phyloP scores from a whole-genome alignment of 345 rosid genomes.

The Combretum micranthum region DNA sequence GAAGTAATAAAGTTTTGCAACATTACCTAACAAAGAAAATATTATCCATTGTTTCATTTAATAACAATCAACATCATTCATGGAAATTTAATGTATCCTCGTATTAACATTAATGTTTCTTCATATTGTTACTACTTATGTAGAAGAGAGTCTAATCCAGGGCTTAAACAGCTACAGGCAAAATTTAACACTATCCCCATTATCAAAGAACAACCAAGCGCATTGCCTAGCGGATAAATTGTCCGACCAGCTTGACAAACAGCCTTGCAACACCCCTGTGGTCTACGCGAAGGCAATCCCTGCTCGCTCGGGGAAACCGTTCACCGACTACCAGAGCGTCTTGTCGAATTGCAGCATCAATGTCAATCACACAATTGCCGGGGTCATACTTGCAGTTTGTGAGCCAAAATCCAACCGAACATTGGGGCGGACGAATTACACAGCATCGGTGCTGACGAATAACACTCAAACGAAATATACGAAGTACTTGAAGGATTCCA shows the following conservation, averaged over 20 bases:
- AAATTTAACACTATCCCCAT: slow-evolving; percentile 29
- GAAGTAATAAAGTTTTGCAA: too few species aligned
- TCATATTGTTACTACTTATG: too few species aligned
- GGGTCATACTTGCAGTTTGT: slow-evolving; percentile 55
- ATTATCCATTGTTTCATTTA: too few species aligned
- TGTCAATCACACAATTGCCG: slow-evolving; percentile 42
- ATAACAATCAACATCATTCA: too few species aligned
- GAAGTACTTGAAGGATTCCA: slow-evolving; percentile 48
- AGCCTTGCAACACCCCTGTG: slow-evolving; percentile 37
- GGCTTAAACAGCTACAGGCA: slow-evolving; percentile 66
- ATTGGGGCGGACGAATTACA: too few species aligned
- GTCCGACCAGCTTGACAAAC: slow-evolving; percentile 41
- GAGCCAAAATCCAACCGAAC: slow-evolving; percentile 51
- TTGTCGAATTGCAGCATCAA: slow-evolving; percentile 53
- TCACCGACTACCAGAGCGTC: slow-evolving; percentile 30
- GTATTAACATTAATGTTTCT: background rate
- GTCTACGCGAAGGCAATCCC: slow-evolving; percentile 10
- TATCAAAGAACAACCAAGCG: slow-evolving; percentile 49
- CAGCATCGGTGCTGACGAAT: slow-evolving; percentile 61
- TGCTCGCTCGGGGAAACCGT: slow-evolving; percentile 19
- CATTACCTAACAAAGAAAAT: too few species aligned
- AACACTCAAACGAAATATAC: slow-evolving; percentile 51
- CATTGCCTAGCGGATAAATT: slow-evolving; percentile 54
- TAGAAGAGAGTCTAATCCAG: slow-evolving; percentile 55
- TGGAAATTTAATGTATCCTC: too few species aligned